phyloP scores from a whole-genome alignment of 371 early-diverging fungal genomes.

The Mucor sp. region DNA sequence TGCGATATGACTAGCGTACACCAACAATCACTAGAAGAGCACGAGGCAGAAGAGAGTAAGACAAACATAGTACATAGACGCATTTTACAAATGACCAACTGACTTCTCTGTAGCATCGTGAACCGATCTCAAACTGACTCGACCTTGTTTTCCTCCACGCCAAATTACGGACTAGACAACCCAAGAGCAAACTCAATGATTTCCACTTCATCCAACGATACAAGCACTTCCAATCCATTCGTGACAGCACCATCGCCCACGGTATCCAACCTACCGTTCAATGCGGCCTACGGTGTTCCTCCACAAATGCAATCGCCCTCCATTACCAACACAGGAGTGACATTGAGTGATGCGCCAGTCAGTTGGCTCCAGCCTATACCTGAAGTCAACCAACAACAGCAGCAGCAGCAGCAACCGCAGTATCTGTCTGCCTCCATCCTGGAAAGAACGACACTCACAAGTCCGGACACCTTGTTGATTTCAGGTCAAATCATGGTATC shows the following conservation, averaged over 20 bases:
- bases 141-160: neutral
- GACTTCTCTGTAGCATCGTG: neutral
- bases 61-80: neutral
- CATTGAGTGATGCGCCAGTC: neutral
- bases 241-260: conserved; percentile 2
- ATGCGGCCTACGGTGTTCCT: neutral
- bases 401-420: neutral
- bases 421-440: neutral
- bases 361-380: conserved; percentile 12
- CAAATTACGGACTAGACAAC: neutral
- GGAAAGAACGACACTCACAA: neutral
- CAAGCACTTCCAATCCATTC: conserved; percentile 6
- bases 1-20: conserved; percentile 3
- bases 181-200: conserved; percentile 3
- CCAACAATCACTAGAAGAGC: conserved; percentile 13
- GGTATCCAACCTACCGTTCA: neutral
- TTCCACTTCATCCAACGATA: neutral
- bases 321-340: neutral
- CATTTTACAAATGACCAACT: neutral
- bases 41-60: conserved; percentile 29
- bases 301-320: neutral
- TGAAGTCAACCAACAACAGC: conserved; percentile 1
- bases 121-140: conserved; percentile 16
- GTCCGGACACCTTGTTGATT: neutral
- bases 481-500: conserved; percentile 2